Base-by-base conservation (phyloP, 1,139 yeast species). In the Saccharomycopsis hybrid region DNA sequence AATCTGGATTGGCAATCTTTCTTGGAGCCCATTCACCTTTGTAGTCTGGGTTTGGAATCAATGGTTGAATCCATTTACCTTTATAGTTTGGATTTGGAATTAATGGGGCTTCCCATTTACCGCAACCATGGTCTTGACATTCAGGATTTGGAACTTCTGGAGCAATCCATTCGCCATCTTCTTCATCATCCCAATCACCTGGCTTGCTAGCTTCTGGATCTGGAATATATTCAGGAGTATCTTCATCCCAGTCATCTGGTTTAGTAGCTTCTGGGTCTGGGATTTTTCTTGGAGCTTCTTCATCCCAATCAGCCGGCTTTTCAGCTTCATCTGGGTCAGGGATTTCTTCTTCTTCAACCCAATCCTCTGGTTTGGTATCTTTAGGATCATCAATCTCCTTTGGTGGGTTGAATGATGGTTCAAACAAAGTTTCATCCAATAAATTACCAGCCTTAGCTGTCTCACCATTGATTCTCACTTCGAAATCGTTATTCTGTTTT, bases 241-340 rank as follows among this genome's bases (percentile, higher is more conserved):
- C 73, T 58, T 84, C 95, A 59, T 80, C 78, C 97, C 97, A 89
- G 54, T 77, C 82, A 5, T 68, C 82, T 2, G 97, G 97, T 65
- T 77, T 85, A 8, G 51, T 61, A 2, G 82, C 85, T 3, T 71
- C 65, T 18, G 88, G 83, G 63, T 89, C 94, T 4, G 78, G 71
- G 52, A 89, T 82, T 59, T 67, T 64, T 54, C 68, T 65, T 35
- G 82, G 79, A 13, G 77, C 85, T 57, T 72, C 72, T 62, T 79
- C 86, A 59, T 87, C 95, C 83, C 94, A 89, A 62, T 85, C 92
- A 2, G 68, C 85, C 2, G 96, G 96, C 65, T 86, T 85, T 36
- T 58, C 66, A 28, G 76, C 68, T 54, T 73, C 69, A 3, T 69
- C 70, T 24, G 89, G 88, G 65, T 89, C 96, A 28, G 80, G 76